Conservation (phyloP, 2,329 filamentous ascomycete species). For the Ilyonectria robusta region DNA sequence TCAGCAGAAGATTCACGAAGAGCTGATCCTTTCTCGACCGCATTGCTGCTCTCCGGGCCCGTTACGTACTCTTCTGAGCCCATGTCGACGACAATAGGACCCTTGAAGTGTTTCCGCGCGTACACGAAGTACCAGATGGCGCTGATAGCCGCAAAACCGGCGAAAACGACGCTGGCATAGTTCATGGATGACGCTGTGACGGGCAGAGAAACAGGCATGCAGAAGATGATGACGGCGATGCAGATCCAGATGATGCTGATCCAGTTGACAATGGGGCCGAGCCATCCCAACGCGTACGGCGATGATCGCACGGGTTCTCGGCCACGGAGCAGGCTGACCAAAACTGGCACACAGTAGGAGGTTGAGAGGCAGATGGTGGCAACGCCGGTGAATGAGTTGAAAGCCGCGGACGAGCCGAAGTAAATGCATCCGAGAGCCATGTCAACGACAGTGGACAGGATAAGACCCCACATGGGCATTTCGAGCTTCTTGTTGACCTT, state of each 20-base stretch:
- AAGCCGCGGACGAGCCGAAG: slow-evolving; percentile 81
- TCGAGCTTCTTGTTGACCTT: slow-evolving; percentile 75
- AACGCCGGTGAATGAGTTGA: slow-evolving; percentile 84
- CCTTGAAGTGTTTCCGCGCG: slow-evolving; percentile 74
- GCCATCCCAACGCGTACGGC: slow-evolving; percentile 75
- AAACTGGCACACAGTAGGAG: slow-evolving; percentile 81
- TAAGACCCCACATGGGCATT: slow-evolving; percentile 78
- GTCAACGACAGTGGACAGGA: slow-evolving; percentile 77
- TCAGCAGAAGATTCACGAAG: slow-evolving; percentile 33
- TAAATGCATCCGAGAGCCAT: slow-evolving; percentile 82
- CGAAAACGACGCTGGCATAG: slow-evolving; percentile 76
- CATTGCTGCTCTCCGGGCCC: slow-evolving; percentile 16
- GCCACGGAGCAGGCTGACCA: slow-evolving; percentile 78
- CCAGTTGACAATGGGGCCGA: slow-evolving; percentile 78
- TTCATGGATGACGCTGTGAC: slow-evolving; percentile 73
- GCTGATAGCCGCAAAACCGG: slow-evolving; percentile 71
- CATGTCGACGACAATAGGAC: slow-evolving; percentile 57
- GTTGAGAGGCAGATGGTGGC: slow-evolving; percentile 83
- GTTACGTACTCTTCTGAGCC: slow-evolving; percentile 29
- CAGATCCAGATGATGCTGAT: slow-evolving; percentile 78
- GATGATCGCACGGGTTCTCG: slow-evolving; percentile 74
- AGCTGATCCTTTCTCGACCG: slow-evolving; percentile 30
- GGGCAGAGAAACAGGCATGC: slow-evolving; percentile 76
- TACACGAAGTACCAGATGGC: slow-evolving; percentile 73
- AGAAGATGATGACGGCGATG: slow-evolving; percentile 80